Base-by-base conservation (phyloP, 1,284 basidiomycete species). In the Veloporphyrellus conicus region DNA sequence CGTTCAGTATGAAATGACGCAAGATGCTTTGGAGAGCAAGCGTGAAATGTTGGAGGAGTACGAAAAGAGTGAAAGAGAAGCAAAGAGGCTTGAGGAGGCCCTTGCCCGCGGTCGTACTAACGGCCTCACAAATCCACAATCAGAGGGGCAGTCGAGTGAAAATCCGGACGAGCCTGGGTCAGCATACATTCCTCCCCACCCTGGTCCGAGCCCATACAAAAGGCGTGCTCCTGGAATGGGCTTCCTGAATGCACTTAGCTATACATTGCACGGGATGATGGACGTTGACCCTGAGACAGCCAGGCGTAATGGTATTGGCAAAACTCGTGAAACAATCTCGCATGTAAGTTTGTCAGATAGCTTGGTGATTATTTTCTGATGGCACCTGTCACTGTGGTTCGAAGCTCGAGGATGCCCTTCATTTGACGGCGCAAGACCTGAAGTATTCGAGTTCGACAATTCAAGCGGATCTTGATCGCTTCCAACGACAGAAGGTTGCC, bases 281-380 rank as follows among this genome's bases (percentile, higher is more conserved):
- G 96, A 99, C 60, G 90, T 91, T 7, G 96, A 99, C 71, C 94
- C 96, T 1, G 96, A 98, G 71, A 90, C 89, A 14, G 94, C 95
- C 5, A 78, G 96, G 52, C 77, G 95, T 50, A 96, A 87, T 60
- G 84, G 85, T 49, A 98, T 99, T 55, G 89, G 87, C 54, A 97
- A 95, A 72, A 93, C 93, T 2, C 78, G 90, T 59, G 96, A 99
- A 69, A 85, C 83, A 23, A 97, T 99, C 54, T 88, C 90, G 28
- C 90, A 93, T 75, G 93, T 93, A 62, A 59, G 77, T 64, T 34
- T 33, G 44, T 43, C 38, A 20, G 15, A 48, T 54, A 43, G 11
- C 20, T 43, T 45, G 38, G 43, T 47, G 37, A 45, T 45, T 36
- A 47, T 39, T 46, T 39, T 44, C 61, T 64, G 33, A 68, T 47